Evolutionary conservation across 805 yeast species (phyloP).

Genomic region (Starmera quercuum): DNA sequence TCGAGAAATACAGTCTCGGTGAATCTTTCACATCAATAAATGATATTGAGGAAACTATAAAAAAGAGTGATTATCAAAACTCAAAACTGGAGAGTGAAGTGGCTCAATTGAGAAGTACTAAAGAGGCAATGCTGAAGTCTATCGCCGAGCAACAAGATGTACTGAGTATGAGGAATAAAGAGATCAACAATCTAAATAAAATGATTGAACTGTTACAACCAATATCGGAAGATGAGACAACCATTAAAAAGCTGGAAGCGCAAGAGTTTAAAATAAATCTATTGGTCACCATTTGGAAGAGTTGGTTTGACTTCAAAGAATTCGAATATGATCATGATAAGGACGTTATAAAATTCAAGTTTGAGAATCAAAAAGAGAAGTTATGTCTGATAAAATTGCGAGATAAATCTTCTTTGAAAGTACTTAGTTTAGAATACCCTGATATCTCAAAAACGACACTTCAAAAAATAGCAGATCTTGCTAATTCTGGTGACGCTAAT

Average conservation of each 20-base stretch:
- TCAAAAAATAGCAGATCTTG: background rate
- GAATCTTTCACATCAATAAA: constrained; percentile 24
- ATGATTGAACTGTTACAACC: background rate
- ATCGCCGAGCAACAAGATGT: background rate
- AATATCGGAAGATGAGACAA: constrained; percentile 1
- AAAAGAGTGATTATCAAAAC: constrained; percentile 19
- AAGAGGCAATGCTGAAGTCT: background rate
- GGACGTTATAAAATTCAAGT: constrained; percentile 1
- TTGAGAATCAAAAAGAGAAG: constrained; percentile 1
- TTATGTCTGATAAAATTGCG: constrained; percentile 2
- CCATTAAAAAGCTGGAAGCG: background rate
- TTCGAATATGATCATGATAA: constrained; percentile 3
- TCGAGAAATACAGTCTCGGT: constrained; percentile 4
- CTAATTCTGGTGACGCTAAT: background rate
- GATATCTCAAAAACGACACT: background rate
- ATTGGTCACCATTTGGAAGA: constrained; percentile 7
- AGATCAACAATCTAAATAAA: background rate
- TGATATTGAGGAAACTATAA: constrained; percentile 21
- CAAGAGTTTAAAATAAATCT: constrained; percentile 3
- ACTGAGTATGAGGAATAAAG: background rate
- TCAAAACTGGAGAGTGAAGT: constrained; percentile 20
- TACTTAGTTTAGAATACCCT: constrained; percentile 1
- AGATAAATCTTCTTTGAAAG: background rate
- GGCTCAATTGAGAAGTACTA: constrained; percentile 14
- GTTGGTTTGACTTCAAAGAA: constrained; percentile 3